These are phyloP conservation scores for Groenewaldozyma auringiensis DNA, from an alignment of 1,139 yeast genomes.

Conservation along the genomic window DNA sequence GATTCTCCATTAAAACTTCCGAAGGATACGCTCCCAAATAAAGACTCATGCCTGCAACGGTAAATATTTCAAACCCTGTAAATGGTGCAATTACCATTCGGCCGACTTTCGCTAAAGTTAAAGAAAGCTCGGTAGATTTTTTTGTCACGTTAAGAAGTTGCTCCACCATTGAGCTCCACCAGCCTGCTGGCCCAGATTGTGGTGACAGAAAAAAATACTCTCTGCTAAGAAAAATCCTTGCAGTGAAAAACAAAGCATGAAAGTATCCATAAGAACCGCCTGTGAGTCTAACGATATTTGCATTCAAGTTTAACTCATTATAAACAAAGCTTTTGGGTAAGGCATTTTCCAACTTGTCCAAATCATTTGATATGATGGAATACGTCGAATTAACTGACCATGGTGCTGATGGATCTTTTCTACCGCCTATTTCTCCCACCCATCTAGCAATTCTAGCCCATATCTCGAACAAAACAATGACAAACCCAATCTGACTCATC, in stretches of 20 bases:
- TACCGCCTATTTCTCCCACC: slow-evolving; percentile 14
- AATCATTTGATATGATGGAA: slow-evolving; percentile 4
- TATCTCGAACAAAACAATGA: slow-evolving; percentile 11
- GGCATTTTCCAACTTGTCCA: slow-evolving; percentile 7
- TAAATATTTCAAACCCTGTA: slow-evolving; percentile 12
- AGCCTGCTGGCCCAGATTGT: slow-evolving; percentile 9
- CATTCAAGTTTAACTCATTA: slow-evolving; percentile 9
- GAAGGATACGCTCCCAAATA: slow-evolving; percentile 8
- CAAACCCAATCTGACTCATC: slow-evolving; percentile 10
- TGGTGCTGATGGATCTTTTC: slow-evolving; percentile 9
- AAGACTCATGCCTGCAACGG: slow-evolving; percentile 9
- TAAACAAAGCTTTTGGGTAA: slow-evolving; percentile 8
- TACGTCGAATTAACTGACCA: slow-evolving; percentile 10
- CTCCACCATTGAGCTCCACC: slow-evolving; percentile 9
- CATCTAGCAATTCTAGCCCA: slow-evolving; percentile 12
- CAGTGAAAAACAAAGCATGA: slow-evolving; percentile 8
- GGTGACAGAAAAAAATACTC: slow-evolving; percentile 12
- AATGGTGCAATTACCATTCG: slow-evolving; percentile 12
- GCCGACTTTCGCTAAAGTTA: slow-evolving; percentile 3
- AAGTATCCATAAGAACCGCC: slow-evolving; percentile 12
- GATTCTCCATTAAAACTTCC: slow-evolving; percentile 1
- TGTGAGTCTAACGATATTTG: slow-evolving; percentile 11
- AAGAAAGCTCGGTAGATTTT: slow-evolving; percentile 3
- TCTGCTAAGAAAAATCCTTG: slow-evolving; percentile 11
- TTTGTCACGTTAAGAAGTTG: slow-evolving; percentile 7